These are phyloP conservation scores for bread wheat (Triticum aestivum) DNA, from an alignment of 176 grass and related monocot genomes.

Conservation along the genomic window IWGSC_CS_RefSeq_v2.1 NC_057799.1:35975180-35975679, in stretches of 20 bases:
- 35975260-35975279: constrained; percentile 37
- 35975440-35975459: constrained; percentile 60
- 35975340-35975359: constrained; percentile 63
- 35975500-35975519: constrained; percentile 48
- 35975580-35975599: constrained; percentile 47
- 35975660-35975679: not conserved
- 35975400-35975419: constrained; percentile 57
- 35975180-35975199: constrained; percentile 35
- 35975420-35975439: constrained; percentile 56
- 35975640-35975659: constrained; percentile 49
- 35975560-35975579: constrained; percentile 51
- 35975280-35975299: constrained; percentile 58
- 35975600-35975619: constrained; percentile 44
- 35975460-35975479: constrained; percentile 51
- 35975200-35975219: constrained; percentile 8
- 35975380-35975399: constrained; percentile 68
- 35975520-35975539: constrained; percentile 54
- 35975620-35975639: constrained; percentile 52
- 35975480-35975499: constrained; percentile 53
- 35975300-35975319: constrained; percentile 61
- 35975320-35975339: constrained; percentile 56
- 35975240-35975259: constrained; percentile 14
- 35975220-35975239: not conserved
- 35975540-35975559: constrained; percentile 47
- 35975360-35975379: constrained; percentile 79